Base-by-base conservation (phyloP, 306 rosid genomes). In the Gillenia trifoliata region DNA sequence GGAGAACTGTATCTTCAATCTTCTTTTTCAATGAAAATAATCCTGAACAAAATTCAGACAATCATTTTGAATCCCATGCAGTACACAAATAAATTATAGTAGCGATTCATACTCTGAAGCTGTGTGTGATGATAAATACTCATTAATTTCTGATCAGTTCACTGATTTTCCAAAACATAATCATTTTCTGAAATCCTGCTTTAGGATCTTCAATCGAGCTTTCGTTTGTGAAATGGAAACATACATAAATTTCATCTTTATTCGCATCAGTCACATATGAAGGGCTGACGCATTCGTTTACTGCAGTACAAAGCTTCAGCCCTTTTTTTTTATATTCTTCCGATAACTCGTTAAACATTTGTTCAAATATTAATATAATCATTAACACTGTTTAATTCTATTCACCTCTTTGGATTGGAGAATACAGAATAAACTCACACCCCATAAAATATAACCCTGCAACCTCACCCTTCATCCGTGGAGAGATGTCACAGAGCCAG, bases 21-120 rank as follows among this genome's bases (percentile, higher is more conserved):
- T 90, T 90, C 91, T 85, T 90, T 77, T 83, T 88, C 59, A 90
- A 80, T 31, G 96, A 89, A 85, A 87, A 92, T 62, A 90, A 75
- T 73, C 98, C 96, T 87, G 83, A 49, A 64, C 20, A 82, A 76
- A 16, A 71, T 10, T 71, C 71, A 60, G 60, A 64, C 52, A 0
- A 66, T 34, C 73, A 79, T 40, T 70, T 55, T 64, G 47, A 66
- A 5, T 66, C 72, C 57, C 59, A 79, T 10, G 12, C 33, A 62
- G 74, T 40, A 55, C 20, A 50, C 13, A 30, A 50, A 23, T 8
- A 3, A n/a, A n/a, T 22, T 36, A 4, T 65, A n/a, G 20, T 22
- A 23, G 1, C 15, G 36, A 59, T 28, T 52, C 55, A 45, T 45
- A 55, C 8, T 68, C 7, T 26, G n/a, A 9, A 45, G 25, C 33